Evolutionary conservation across 2,329 filamentous ascomycete species (phyloP), one percentile per base, ranked within the genome.

Genomic region (Phymatotrichopsis omnivora): DNA sequence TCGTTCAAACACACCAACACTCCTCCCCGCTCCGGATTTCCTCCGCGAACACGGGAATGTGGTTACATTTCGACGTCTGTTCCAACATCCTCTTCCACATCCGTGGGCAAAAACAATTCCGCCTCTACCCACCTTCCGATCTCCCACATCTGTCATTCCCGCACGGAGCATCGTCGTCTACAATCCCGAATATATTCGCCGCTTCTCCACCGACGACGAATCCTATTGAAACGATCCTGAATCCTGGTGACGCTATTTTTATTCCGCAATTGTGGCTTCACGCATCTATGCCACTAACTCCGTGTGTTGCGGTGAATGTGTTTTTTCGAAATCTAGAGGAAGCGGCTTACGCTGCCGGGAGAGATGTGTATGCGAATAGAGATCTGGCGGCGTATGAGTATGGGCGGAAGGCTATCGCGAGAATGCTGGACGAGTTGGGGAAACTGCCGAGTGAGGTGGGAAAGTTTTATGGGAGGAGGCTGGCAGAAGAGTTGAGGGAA

Each of bases 81-180:
- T 83, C 85, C 38, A 94, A 93, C 58, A 70, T 93, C 3, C 80
- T 91, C 49, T 85, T 80, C 58, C 86, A 94, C 60, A 72, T 93
- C 40, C 65, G 67, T 28, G 85, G 86, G 4, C 71, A 72, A 1
- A 93, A 91, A 60, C 72, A 32, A 17, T 56, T 51, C 28, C 51
- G 56, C 4, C 69, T 94, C 1, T 94, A 85, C 60, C 85, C 84
- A 1, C 86, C 87, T 0, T 67, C 70, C 2, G 85, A 93, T 58
- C 76, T 91, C 14, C 68, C 69, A 16, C 66, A 75, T 27, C 69
- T 94, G 1, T 71, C 73, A 2, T 82, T 93, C 60, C 74, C 77
- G 0, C 75, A 85, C 0, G 85, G 86, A 0, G 75, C 81, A 3
- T 93, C 85, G 0, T 89, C 81, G 57, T 93, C 85, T 10, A 80